Evolutionary conservation across 805 yeast species (phyloP).

Genomic region (Kurtzmaniella fragi): DNA sequence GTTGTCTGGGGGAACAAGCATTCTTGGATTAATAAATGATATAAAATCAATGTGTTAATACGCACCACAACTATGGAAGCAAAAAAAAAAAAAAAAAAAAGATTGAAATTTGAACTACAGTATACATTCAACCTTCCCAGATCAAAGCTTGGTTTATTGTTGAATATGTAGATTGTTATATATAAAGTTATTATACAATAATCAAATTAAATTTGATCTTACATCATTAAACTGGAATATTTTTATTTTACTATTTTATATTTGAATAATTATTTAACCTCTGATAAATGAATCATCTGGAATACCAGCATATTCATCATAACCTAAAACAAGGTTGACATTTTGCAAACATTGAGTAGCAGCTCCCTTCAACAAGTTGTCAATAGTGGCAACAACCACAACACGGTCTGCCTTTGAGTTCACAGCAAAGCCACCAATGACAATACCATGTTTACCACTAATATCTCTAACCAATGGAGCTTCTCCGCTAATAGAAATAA

Average conservation of each 20-base stretch:
- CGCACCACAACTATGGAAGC: too few species aligned
- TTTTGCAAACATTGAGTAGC: conserved; percentile 98
- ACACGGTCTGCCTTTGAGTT: conserved; percentile 85
- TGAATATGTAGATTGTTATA: too few species aligned
- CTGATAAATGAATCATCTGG: conserved; percentile 62
- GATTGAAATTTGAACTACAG: too few species aligned
- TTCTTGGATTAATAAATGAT: conserved; percentile 15
- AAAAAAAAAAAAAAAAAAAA: too few species aligned
- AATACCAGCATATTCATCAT: conserved; percentile 93
- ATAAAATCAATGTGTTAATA: too few species aligned
- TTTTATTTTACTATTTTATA: neutral
- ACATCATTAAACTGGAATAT: too few species aligned
- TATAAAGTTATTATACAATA: too few species aligned
- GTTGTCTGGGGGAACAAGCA: conserved; percentile 91
- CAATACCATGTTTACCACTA: conserved; percentile 91
- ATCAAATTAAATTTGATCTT: too few species aligned
- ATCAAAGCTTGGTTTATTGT: too few species aligned
- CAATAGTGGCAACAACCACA: conserved; percentile 92
- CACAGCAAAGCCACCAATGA: conserved; percentile 93
- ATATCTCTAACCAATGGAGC: conserved; percentile 90
- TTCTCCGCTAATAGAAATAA: conserved; percentile 83
- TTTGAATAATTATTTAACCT: conserved; percentile 29
- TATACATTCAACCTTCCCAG: too few species aligned
- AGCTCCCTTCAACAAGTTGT: conserved; percentile 94
- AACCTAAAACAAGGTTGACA: conserved; percentile 83